Evolutionary conservation across 2,329 filamentous ascomycete species (phyloP), one percentile per base, ranked within the genome.

Genomic region (Aquanectria penicillioides): DNA sequence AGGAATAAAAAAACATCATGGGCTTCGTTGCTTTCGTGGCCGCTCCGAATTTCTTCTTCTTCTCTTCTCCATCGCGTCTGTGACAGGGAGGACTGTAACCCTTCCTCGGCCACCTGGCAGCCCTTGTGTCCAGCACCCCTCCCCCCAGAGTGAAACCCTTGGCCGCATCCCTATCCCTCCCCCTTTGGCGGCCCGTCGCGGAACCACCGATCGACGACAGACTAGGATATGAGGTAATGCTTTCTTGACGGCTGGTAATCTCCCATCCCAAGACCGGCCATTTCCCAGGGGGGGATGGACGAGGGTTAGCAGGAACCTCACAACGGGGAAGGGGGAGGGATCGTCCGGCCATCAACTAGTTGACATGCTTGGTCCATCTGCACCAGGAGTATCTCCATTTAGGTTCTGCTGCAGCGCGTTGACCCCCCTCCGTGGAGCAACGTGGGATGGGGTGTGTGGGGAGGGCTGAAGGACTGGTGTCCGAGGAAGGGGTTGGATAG

Each of bases 371-470:
- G 31, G 31, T 49, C 37, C 48, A 56, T 62, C 44, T 55, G 41
- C 52, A 57, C 54, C 49, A 56, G 62, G 57, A 48, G 43, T 52
- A 66, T 68, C 59, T 67, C 61, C 59, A 57, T 44, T 67, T 61
- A 56, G 41, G 56, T 50, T 68, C 53, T 57, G 37, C 36, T 69
- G 60, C 66, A 67, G 57, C 57, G 22, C 25, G 34, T 47, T 47
- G 52, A 44, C 41, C 47, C 43, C 55, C 28, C 26, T 36, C 17
- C 9, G 10, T 5, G n/a, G 36, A 18, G 26, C 6, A 20, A n/a
- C 12, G n/a, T 6, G 34, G 34, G 34, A 34, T 26, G 28, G 28
- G 36, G 53, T 17, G 37, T 40, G 3, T 34, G 43, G 17, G 43
- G 18, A 29, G 41, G 26, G 41, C 8, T 29, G 18, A 20, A 8